phyloP scores from a whole-genome alignment of 345 rosid genomes.

The Kandelia obovata region DNA sequence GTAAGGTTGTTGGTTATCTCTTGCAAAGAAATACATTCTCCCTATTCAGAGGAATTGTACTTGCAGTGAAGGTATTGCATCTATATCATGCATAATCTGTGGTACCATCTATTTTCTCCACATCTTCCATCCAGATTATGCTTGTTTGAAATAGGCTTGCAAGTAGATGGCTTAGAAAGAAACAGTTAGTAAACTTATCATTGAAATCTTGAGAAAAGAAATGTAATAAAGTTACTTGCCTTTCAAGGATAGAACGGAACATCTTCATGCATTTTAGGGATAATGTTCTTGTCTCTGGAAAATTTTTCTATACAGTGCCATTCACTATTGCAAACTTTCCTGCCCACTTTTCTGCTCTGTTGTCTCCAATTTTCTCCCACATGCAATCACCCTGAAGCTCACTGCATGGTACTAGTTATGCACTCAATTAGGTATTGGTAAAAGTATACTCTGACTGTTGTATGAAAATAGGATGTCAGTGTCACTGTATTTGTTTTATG shows the following conservation, averaged over 20 bases:
- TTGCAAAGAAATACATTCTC: constrained; percentile 49
- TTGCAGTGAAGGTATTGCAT: constrained; percentile 53
- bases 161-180: too few species aligned
- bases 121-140: too few species aligned
- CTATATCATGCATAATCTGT: constrained; percentile 7
- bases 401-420: not conserved
- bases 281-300: too few species aligned
- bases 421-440: not conserved
- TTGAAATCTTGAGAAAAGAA: too few species aligned
- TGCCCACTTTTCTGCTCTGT: not conserved
- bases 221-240: too few species aligned
- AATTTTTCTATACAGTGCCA: too few species aligned
- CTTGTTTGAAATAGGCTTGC: too few species aligned
- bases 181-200: too few species aligned
- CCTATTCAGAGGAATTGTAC: constrained; percentile 61
- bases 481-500: too few species aligned
- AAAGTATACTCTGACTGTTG: not conserved
- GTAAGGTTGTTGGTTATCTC: constrained; percentile 65
- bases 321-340: not conserved
- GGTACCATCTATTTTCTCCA: too few species aligned
- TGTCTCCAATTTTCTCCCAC: not conserved
- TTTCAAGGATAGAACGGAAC: too few species aligned
- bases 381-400: not conserved
- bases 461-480: constrained; percentile 1
- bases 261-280: too few species aligned